A percentile compares a stretch with the other conserved stretches of the same genome.
phyloP scores from a whole-genome alignment of 2,329 filamentous ascomycete species.

The Beauveria caledonica region DNA sequence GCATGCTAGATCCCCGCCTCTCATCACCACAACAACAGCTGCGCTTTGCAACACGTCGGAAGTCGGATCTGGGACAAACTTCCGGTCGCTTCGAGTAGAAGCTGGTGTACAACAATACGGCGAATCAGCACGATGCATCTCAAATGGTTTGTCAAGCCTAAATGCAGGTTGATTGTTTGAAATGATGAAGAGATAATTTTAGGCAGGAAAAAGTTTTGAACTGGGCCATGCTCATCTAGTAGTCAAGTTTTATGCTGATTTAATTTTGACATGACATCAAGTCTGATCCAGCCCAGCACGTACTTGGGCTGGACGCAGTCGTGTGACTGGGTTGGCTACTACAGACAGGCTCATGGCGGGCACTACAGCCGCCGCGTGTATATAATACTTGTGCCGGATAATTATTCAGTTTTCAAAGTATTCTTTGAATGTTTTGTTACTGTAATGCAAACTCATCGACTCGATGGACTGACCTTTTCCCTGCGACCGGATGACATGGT shows the following conservation, averaged over 20 bases:
- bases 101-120: neutral
- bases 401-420: too few relatives aligned
- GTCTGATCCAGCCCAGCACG: neutral
- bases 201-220: neutral
- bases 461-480: too few relatives aligned
- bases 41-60: conserved; percentile 31
- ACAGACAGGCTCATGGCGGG: too few relatives aligned
- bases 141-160: neutral
- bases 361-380: too few relatives aligned
- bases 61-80: conserved; percentile 45
- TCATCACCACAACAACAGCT: too few relatives aligned
- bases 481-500: too few relatives aligned
- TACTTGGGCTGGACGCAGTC: too few relatives aligned
- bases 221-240: neutral
- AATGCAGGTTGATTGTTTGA: neutral
- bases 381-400: too few relatives aligned
- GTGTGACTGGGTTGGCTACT: too few relatives aligned
- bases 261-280: neutral
- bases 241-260: neutral
- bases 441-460: too few relatives aligned
- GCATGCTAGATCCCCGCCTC: too few relatives aligned
- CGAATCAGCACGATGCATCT: neutral
- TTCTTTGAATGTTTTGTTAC: too few relatives aligned
- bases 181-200: neutral
- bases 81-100: conserved; percentile 33